phyloP scores from a whole-genome alignment of 805 yeast genomes.

The Torulaspora maleeae region DNA sequence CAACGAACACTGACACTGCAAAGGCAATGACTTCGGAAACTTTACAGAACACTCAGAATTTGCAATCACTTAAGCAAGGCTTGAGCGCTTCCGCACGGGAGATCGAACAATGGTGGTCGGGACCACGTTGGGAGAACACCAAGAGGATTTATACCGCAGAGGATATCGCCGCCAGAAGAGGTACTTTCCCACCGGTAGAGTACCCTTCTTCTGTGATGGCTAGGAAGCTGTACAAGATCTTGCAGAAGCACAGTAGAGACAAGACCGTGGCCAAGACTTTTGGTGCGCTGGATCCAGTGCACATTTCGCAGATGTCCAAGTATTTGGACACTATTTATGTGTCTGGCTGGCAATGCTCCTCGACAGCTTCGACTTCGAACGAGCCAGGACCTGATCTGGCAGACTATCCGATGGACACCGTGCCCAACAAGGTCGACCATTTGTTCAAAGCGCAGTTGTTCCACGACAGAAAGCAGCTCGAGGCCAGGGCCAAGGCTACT shows the following conservation, averaged over 20 bases:
- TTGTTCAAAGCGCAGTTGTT: slow-evolving; percentile 93
- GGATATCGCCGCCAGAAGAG: slow-evolving; percentile 86
- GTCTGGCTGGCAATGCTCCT: slow-evolving; percentile 98
- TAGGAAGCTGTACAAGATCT: slow-evolving; percentile 67
- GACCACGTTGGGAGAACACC: slow-evolving; percentile 86
- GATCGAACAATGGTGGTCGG: slow-evolving; percentile 85
- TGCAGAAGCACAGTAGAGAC: slow-evolving; percentile 59
- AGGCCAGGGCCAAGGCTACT: slow-evolving; percentile 58
- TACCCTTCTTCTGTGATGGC: slow-evolving; percentile 80
- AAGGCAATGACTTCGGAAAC: neutral
- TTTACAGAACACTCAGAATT: slow-evolving; percentile 6
- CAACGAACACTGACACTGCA: neutral
- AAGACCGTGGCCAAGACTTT: slow-evolving; percentile 65
- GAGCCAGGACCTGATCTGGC: slow-evolving; percentile 99
- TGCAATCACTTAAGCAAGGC: slow-evolving; percentile 16
- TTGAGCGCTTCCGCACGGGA: slow-evolving; percentile 53
- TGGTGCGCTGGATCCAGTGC: slow-evolving; percentile 95
- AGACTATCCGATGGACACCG: slow-evolving; percentile 97
- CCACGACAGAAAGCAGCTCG: slow-evolving; percentile 95
- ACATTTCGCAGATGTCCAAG: slow-evolving; percentile 94
- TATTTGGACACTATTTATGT: slow-evolving; percentile 89
- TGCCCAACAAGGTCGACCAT: slow-evolving; percentile 97
- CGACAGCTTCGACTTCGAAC: slow-evolving; percentile 94
- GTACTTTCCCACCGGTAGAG: slow-evolving; percentile 57
- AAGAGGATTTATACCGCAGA: slow-evolving; percentile 84